These are phyloP conservation scores for Thymus quinquecostatus DNA, from an alignment of 257 asterid genomes.

Conservation along the genomic window DNA sequence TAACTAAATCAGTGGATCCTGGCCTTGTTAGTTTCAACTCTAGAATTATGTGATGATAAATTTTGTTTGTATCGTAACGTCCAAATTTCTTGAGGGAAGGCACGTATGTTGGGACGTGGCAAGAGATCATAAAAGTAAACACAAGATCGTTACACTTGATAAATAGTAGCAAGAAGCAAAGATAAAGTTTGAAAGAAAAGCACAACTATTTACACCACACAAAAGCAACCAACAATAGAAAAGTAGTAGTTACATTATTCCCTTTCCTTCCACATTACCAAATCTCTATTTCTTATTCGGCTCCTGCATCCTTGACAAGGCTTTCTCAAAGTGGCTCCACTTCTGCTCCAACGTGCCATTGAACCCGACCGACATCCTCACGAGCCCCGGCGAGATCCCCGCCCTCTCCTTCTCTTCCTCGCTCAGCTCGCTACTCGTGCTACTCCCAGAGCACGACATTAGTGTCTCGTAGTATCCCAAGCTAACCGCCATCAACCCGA, in stretches of 20 bases:
- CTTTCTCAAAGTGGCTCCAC: constrained; percentile 89
- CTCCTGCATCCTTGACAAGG: constrained; percentile 60
- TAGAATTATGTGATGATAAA: not conserved
- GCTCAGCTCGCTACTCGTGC: constrained; percentile 90
- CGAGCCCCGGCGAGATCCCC: constrained; percentile 82
- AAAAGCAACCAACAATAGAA: constrained; percentile 14
- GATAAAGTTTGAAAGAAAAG: not conserved
- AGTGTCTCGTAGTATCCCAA: constrained; percentile 90
- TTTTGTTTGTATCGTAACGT: not conserved
- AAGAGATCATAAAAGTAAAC: too few species aligned
- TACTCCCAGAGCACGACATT: constrained; percentile 94
- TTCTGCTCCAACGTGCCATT: constrained; percentile 84
- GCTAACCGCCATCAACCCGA: constrained; percentile 94
- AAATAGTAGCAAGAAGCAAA: not conserved
- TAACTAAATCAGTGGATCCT: not conserved
- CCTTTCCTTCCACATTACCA: not conserved
- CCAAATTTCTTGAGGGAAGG: too few species aligned
- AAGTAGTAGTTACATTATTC: not conserved
- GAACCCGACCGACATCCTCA: constrained; percentile 87
- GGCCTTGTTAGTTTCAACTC: not conserved
- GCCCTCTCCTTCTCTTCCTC: constrained; percentile 71
- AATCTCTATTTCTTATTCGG: constrained; percentile 27
- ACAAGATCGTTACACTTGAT: not conserved
- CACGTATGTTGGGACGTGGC: too few species aligned
- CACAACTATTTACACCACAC: not conserved